Conservation (phyloP, 2,329 filamentous ascomycete genomes). For the Raffaelea albimanens region DNA sequence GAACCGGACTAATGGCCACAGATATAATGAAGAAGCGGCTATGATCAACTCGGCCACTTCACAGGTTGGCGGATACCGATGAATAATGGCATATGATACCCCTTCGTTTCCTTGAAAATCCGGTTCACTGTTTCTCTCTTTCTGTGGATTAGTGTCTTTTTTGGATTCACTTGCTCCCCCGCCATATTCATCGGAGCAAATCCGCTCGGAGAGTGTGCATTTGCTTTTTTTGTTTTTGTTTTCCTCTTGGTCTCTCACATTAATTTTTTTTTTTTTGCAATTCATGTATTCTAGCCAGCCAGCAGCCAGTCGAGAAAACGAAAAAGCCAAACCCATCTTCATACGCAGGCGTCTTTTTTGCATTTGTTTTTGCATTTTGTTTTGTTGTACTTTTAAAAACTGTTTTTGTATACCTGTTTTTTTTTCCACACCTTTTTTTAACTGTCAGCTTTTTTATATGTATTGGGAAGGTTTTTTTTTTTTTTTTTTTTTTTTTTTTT, state of each 20-base stretch:
- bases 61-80: conserved; percentile 35
- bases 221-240: background rate
- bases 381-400: background rate
- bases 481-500: conserved; percentile 4
- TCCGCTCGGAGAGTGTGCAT: too few species aligned
- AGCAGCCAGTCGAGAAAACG: too few species aligned
- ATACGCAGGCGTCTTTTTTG: conserved; percentile 6
- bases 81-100: conserved; percentile 12
- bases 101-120: background rate
- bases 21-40: too few species aligned
- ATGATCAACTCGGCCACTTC: conserved; percentile 20
- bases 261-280: background rate
- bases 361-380: conserved; percentile 1
- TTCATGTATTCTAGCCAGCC: background rate
- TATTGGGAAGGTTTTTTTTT: conserved; percentile 1
- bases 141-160: too few species aligned
- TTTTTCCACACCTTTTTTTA: background rate
- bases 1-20: conserved; percentile 32
- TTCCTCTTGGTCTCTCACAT: background rate
- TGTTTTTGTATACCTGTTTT: conserved; percentile 4
- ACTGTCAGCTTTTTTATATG: conserved; percentile 1
- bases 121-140: too few species aligned
- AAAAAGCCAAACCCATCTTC: background rate
- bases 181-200: too few species aligned
- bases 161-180: too few species aligned